Percentiles rank a stretch among this genome's conserved stretches.
Evolutionary conservation across 1,284 basidiomycete genomes (phyloP).

Genomic region (Rhodotorula mucilaginosa): DNA sequence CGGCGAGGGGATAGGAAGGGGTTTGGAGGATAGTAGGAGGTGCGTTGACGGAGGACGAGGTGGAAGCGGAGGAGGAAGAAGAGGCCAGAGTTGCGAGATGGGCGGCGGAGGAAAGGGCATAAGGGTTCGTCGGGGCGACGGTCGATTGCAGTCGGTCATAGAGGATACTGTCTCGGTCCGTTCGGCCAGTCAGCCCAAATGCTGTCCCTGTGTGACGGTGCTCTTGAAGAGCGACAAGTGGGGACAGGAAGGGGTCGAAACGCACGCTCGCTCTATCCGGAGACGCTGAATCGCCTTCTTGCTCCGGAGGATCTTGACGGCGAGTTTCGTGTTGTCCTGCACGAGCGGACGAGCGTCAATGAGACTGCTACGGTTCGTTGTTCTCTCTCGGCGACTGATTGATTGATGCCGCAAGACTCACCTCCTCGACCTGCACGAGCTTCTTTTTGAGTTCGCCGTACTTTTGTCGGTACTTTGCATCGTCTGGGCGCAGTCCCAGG

Average conservation of each 20-base stretch:
- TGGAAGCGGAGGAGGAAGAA: constrained; percentile 8
- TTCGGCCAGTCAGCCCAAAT: background rate
- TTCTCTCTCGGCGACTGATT: background rate
- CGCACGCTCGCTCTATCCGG: constrained; percentile 84
- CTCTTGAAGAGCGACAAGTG: background rate
- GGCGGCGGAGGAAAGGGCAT: constrained; percentile 26
- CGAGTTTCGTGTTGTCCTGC: constrained; percentile 50
- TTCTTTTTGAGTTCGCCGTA: constrained; percentile 86
- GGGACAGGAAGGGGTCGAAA: constrained; percentile 38
- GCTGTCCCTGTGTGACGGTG: background rate
- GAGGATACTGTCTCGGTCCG: constrained; percentile 20
- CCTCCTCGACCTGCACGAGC: constrained; percentile 80
- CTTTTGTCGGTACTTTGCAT: constrained; percentile 81
- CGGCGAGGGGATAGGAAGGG: constrained; percentile 19
- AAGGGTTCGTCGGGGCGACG: constrained; percentile 36
- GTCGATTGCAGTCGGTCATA: constrained; percentile 39
- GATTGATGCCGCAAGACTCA: constrained; percentile 44
- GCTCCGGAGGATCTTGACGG: constrained; percentile 73
- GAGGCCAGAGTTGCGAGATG: constrained; percentile 33
- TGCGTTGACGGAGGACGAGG: background rate
- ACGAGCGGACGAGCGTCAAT: constrained; percentile 15
- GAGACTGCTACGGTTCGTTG: background rate
- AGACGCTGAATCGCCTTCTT: constrained; percentile 83
- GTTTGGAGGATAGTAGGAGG: constrained; percentile 24
- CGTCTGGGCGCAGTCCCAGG: constrained; percentile 55